These are phyloP conservation scores for Phanerochaete sordida DNA, from an alignment of 768 basidiomycete genomes.

Conservation along the genomic window DNA sequence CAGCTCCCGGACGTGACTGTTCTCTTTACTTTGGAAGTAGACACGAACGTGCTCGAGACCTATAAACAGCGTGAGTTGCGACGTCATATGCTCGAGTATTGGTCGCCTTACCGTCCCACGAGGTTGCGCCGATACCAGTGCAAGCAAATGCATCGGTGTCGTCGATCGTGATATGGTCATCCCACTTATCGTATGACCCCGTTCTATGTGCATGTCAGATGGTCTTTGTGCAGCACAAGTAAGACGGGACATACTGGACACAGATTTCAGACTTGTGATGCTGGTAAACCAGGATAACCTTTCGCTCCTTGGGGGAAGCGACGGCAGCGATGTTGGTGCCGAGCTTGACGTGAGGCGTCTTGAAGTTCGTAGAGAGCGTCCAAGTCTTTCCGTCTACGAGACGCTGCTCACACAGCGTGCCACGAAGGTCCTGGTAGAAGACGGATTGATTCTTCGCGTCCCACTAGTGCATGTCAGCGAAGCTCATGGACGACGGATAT, in stretches of 20 bases:
- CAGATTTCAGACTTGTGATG: background rate
- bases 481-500: too few relatives aligned
- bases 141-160: background rate
- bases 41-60: background rate
- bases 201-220: background rate
- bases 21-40: background rate
- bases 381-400: background rate
- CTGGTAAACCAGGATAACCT: background rate
- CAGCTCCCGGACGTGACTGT: background rate
- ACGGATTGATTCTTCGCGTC: background rate
- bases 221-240: background rate
- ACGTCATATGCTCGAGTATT: background rate
- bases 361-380: background rate
- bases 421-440: background rate
- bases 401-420: background rate
- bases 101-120: background rate
- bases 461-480: background rate
- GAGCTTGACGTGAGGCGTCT: background rate
- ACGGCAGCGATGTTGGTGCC: conserved; percentile 3
- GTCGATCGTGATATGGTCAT: background rate
- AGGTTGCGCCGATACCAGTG: background rate
- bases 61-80: background rate
- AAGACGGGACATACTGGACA: background rate
- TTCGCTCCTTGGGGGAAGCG: background rate
- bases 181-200: background rate